Conservation (phyloP, 306 rosid genomes). For the Malus domestica region DNA sequence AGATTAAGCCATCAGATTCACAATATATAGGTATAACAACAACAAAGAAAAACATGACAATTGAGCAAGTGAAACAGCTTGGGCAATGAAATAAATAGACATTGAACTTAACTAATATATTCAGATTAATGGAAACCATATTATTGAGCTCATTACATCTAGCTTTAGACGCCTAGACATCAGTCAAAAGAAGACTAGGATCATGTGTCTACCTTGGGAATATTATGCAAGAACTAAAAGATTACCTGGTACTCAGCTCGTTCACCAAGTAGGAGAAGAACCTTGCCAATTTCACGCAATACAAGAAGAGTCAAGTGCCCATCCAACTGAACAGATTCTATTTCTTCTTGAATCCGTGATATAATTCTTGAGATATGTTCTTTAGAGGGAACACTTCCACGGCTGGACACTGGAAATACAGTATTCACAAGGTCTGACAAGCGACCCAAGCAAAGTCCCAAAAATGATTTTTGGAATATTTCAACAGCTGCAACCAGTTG, state of each 20-base stretch:
- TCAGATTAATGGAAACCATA: not conserved
- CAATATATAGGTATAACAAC: not conserved
- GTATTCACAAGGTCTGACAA: constrained; percentile 89
- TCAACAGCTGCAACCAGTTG: constrained; percentile 78
- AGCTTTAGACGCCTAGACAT: not conserved
- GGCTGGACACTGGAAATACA: constrained; percentile 85
- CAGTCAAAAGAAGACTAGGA: not conserved
- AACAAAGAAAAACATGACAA: not conserved
- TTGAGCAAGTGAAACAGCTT: not conserved
- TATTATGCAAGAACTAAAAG: not conserved
- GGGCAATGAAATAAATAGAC: not conserved
- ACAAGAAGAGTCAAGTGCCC: constrained; percentile 94
- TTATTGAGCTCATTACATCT: not conserved
- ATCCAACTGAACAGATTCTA: constrained; percentile 90
- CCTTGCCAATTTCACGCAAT: constrained; percentile 93
- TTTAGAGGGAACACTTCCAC: constrained; percentile 91
- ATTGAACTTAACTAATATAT: not conserved
- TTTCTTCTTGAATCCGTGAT: constrained; percentile 88
- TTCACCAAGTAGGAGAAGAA: constrained; percentile 69
- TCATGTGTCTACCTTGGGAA: not conserved
- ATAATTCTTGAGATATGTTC: constrained; percentile 81
- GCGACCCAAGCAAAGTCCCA: constrained; percentile 86
- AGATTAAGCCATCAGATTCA: not conserved
- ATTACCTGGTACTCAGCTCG: constrained; percentile 88
- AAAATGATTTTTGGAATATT: constrained; percentile 88